phyloP scores from a whole-genome alignment of 805 yeast species.

The Kodamaea restingae region DNA sequence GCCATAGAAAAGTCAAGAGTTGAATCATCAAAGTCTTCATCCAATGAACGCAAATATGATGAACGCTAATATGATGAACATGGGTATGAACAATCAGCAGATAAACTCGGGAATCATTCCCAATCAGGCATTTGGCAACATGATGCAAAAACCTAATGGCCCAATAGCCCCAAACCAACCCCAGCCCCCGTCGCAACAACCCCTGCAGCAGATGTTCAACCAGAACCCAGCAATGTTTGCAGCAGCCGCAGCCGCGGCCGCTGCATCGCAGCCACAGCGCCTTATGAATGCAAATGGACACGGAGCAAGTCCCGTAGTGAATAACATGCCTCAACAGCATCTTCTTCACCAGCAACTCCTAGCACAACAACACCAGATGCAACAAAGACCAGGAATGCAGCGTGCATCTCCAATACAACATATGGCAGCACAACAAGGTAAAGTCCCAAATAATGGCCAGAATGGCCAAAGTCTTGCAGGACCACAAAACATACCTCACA shows the following conservation, averaged over 20 bases:
- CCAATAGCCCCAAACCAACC: conserved; percentile 2
- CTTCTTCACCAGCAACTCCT: conserved; percentile 8
- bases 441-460: neutral
- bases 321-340: conserved; percentile 6
- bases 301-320: conserved; percentile 8
- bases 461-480: neutral
- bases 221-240: conserved; percentile 9
- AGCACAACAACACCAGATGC: conserved; percentile 9
- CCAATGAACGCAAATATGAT: conserved; percentile 12
- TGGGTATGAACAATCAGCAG: conserved; percentile 12
- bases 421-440: conserved; percentile 9
- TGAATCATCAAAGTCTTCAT: too few species aligned
- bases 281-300: conserved; percentile 6
- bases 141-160: conserved; percentile 4
- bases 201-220: conserved; percentile 5
- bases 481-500: neutral
- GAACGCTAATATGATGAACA: conserved; percentile 10
- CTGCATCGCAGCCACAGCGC: conserved; percentile 3
- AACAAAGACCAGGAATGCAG: conserved; percentile 16
- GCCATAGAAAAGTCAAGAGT: too few species aligned
- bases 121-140: conserved; percentile 9
- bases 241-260: conserved; percentile 4
- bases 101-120: conserved; percentile 10
- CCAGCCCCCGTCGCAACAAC: conserved; percentile 2
- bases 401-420: conserved; percentile 19